phyloP scores from a whole-genome alignment of 2,329 filamentous ascomycete genomes.

The Talaromyces sp. region DNA sequence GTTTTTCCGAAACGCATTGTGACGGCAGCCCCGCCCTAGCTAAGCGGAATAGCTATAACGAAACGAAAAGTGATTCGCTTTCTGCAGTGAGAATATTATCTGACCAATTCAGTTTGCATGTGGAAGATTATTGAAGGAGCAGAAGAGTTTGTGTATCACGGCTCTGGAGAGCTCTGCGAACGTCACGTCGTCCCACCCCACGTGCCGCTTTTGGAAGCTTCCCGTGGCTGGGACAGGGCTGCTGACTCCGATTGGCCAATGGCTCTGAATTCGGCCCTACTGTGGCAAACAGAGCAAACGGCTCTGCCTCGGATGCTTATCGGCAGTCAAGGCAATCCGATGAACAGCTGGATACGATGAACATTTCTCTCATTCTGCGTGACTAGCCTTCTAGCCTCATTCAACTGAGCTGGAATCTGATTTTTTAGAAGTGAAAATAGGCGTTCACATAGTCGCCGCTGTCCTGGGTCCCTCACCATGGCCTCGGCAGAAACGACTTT shows the following conservation, averaged over 20 bases:
- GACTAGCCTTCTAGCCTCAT: too few relatives aligned
- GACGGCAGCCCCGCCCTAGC: slow-evolving; percentile 5
- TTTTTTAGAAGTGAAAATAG: not conserved
- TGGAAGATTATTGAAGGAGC: not conserved
- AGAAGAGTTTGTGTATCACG: not conserved
- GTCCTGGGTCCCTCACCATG: not conserved
- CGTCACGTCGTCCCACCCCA: not conserved
- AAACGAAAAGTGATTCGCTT: not conserved
- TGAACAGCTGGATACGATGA: too few relatives aligned
- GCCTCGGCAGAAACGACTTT: not conserved
- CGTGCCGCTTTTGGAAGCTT: not conserved
- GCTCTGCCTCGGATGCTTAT: not conserved
- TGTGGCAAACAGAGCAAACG: slow-evolving; percentile 8
- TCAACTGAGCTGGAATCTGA: not conserved
- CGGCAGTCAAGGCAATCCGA: too few relatives aligned
- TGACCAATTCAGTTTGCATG: not conserved
- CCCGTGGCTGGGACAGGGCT: not conserved
- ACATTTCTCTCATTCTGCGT: too few relatives aligned
- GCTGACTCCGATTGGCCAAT: slow-evolving; percentile 2
- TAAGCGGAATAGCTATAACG: not conserved
- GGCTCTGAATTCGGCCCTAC: not conserved
- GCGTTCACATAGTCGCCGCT: not conserved
- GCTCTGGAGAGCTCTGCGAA: not conserved
- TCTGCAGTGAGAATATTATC: not conserved
- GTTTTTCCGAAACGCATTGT: slow-evolving; percentile 92